phyloP scores from a whole-genome alignment of 768 basidiomycete genomes.

The Phaffia australis region DNA sequence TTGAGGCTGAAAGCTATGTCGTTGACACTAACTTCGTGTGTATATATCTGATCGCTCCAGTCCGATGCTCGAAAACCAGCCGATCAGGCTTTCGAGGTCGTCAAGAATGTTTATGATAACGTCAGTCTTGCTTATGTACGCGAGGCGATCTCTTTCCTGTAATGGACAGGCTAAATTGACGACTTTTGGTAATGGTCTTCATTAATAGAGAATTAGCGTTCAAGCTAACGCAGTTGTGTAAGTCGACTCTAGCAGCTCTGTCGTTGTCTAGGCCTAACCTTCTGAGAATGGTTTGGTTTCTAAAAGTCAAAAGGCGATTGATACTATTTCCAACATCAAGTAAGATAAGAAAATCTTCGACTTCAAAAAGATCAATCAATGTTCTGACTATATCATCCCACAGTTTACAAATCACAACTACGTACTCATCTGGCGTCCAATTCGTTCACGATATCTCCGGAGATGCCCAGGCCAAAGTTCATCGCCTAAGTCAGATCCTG shows the following conservation, averaged over 20 bases:
- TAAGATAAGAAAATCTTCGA: neutral
- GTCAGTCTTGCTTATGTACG: conserved; percentile 15
- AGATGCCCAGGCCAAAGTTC: conserved; percentile 21
- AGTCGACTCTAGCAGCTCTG: neutral
- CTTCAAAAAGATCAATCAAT: neutral
- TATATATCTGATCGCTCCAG: neutral
- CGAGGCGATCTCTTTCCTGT: conserved; percentile 1
- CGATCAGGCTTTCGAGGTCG: conserved; percentile 13
- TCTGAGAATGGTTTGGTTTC: neutral
- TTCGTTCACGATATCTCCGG: conserved; percentile 14
- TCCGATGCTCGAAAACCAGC: conserved; percentile 18
- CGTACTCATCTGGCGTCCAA: conserved; percentile 12
- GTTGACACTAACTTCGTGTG: neutral
- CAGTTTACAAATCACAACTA: conserved; percentile 21
- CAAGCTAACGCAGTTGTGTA: conserved; percentile 24
- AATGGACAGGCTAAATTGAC: neutral
- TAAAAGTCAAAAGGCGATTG: conserved; percentile 24
- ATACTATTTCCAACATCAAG: conserved; percentile 20
- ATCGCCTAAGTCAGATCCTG: conserved; percentile 13
- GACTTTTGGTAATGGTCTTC: neutral
- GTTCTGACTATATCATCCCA: too few relatives aligned
- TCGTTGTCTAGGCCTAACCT: neutral
- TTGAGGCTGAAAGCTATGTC: neutral
- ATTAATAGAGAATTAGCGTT: conserved; percentile 16
- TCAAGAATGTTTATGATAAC: conserved; percentile 21